Evolutionary conservation across 83 land plant genomes (phyloP), one percentile per base, ranked within the genome.

Genomic region (Picea engelmannii): DNA sequence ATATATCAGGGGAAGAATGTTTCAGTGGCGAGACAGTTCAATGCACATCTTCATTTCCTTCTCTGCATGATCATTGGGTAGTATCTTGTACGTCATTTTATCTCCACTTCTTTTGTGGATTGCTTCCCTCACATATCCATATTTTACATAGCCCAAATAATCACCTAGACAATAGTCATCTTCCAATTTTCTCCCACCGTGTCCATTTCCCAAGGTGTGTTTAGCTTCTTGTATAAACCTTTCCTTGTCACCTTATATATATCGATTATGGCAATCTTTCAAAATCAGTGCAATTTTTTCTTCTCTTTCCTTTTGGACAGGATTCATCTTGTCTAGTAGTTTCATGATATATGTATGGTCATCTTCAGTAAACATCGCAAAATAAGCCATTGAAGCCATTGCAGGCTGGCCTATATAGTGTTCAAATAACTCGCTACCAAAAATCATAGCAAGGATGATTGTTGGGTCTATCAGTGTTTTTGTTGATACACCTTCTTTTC

Each of bases 391-490:
- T 49, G 96, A 91, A 52, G 94, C 94, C 96, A 94, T 88, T 77
- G 94, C 96, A 82, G 91, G 91, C 84, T 94, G 90, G 9, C 96
- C 96, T 65, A 94, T 87, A 78, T 94, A 94, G 18, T 91, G 92
- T 81, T 94, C 96, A 90, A 94, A 94, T 58, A 91, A 87, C 73
- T 91, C 96, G 80, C 96, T 94, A 13, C 96, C 96, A 84, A 94
- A 94, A 24, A 94, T 92, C 96, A 94, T 94, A 0, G 91, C 94
- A 87, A 94, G 91, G 15, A 94, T 90, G 35, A 92, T 94, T 63
- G 96, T 92, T 64, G 94, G 94, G 78, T 94, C 96, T 63, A 94
- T 93, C 66, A 94, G 90, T 64, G 91, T 84, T 0, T 91, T 71
- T 88, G 90, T 75, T 92, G 92, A 27, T 27, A 27, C 31, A 27